These are phyloP conservation scores for Flaveria trinervia DNA, from an alignment of 129 eudicot species.

Conservation along the genomic window DNA sequence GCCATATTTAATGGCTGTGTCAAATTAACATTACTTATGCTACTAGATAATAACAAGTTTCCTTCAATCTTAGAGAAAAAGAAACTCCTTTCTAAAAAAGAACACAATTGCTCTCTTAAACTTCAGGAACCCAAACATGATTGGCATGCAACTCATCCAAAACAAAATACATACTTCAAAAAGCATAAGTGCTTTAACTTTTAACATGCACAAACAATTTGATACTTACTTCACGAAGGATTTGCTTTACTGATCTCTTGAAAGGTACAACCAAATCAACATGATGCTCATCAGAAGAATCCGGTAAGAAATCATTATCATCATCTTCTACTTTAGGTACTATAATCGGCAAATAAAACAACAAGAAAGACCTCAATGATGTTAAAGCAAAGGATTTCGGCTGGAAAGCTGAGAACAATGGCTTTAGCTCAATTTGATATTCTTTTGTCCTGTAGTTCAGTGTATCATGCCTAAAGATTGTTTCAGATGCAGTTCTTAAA, in stretches of 20 bases:
- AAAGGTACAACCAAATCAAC: conserved; percentile 84
- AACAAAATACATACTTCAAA: not conserved
- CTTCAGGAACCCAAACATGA: not conserved
- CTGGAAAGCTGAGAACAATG: conserved; percentile 80
- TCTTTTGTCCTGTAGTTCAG: conserved; percentile 52
- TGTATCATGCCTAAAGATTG: conserved; percentile 47
- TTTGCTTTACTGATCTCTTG: conserved; percentile 80
- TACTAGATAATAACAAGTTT: not conserved
- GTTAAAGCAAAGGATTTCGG: conserved; percentile 61
- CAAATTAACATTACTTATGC: not conserved
- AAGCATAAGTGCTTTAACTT: too few relatives aligned
- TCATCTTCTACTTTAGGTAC: conserved; percentile 60
- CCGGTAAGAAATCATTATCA: conserved; percentile 69
- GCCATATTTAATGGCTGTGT: not conserved
- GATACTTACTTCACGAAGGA: conserved; percentile 65
- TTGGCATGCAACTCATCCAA: not conserved
- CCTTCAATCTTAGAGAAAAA: not conserved
- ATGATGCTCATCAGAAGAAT: conserved; percentile 42
- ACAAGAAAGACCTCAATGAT: conserved; percentile 68
- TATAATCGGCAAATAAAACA: conserved; percentile 82
- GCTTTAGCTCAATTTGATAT: conserved; percentile 67
- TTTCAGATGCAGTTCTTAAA: conserved; percentile 44
- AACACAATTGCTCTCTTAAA: not conserved
- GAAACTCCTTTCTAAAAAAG: too few relatives aligned
- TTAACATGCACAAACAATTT: conserved; percentile 2